Evolutionary conservation across 192 early-diverging fungal species (phyloP), one percentile per base, ranked within the genome.

Genomic region (Backusella liffmaniae): DNA sequence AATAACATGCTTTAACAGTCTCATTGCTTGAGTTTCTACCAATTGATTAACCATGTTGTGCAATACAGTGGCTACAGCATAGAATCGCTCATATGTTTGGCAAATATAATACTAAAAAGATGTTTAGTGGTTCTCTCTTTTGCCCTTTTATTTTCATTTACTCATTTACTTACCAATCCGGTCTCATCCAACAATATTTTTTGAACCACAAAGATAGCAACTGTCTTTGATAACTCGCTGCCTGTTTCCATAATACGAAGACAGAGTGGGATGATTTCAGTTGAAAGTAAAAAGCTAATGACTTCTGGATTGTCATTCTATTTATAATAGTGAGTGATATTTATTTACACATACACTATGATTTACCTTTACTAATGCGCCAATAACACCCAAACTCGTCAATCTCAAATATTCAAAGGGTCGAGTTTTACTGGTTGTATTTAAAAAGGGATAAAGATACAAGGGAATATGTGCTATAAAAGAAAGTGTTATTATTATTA

Each of bases 241-340:
- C 97, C 97, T 73, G 94, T 96, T 79, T 99, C 97, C 96, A 99
- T 97, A 77, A 99, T 99, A 74, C 97, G 92, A n/a, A 99, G 85
- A 80, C 96, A 98, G 21, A 99, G 90, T 1, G 97, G 97, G 74
- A 99, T 93, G 75, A 99, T 98, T 85, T 99, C 97, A 39, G 97
- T 98, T 21, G 93, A 94, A 4, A 99, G 87, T 72, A 99, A 87
- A 77, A 98, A 99, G 37, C 90, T 92, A 81, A 97, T 98, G 7
- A 98, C 96, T 67, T 99, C 97, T 46, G 94, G 91, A 83, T 92
- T 97, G 85, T 99, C 97, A 75, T 97, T 96, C 91, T 69, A 51
- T 23, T 5, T 49, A 49, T 8, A n/a, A 66, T 5, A 10, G 21
- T 41, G 6, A 62, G 21, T 73, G 35, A 21, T 23, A 32, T n/a